Base-by-base conservation (phyloP, 805 yeast genomes). In the Candida arabinofermentans region DNA sequence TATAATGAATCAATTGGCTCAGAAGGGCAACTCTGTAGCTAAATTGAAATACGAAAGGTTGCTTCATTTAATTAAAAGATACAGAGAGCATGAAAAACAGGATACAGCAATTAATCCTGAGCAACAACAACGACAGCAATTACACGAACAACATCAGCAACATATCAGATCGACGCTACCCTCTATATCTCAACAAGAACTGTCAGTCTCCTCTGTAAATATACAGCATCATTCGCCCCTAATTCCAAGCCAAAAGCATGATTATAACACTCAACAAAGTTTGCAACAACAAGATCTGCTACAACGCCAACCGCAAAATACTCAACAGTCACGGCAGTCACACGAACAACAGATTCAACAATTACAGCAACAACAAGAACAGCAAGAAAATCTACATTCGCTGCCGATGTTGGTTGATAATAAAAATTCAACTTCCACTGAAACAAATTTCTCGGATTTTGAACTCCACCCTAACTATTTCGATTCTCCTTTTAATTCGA, bases 1-100 rank as follows among this genome's bases (percentile, higher is more conserved):
- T 16, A 27, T 58, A n/a, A 34, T 58, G 35, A 33, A 40, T 6
- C 45, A 50, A 16, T 46, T 58, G 41, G 38, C 58, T 3, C 26
- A 39, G 7, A 18, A 36, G 14, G 62, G 60, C 0, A 57, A 58
- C 36, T n/a, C 23, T 6, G 45, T 40, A 27, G 62, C 61, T 14
- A 43, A 40, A 10, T 18, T 32, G 19, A 57, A 54, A 34, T 42
- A 42, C 17, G 38, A 43, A 22, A 53, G 46, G 36, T 27, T 58
- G 14, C 40, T 40, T 16, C 43, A 37, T 5, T 39, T 58, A 29
- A 46, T 55, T 8, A 42, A 43, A 9, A 44, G 49, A 13, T 47
- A 44, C 34, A 37, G 57, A 24, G 27, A 24, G 8, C 46, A 45
- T 13, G 34, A 39, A 32, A 23, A 21, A 8, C 7, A 5, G 4